Conservation (phyloP, 2,329 filamentous ascomycete genomes). For the Emydomyces testavorans region DNA sequence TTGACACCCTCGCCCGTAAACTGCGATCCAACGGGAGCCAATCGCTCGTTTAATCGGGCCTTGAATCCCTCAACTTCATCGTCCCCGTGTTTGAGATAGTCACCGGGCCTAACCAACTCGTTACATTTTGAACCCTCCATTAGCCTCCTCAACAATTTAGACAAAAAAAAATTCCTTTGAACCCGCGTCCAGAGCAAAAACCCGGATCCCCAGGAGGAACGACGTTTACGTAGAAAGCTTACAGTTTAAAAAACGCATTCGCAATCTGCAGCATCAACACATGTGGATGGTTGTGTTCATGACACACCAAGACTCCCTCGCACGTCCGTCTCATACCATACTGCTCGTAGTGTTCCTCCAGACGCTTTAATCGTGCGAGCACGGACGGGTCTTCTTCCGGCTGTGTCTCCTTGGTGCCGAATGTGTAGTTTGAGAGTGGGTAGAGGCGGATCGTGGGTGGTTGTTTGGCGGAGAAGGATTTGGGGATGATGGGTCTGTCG, state of each 20-base stretch:
- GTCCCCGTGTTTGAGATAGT: slow-evolving; percentile 77
- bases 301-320: slow-evolving; percentile 92
- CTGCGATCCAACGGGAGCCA: slow-evolving; percentile 79
- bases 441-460: slow-evolving; percentile 82
- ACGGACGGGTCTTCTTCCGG: slow-evolving; percentile 96
- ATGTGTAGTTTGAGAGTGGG: slow-evolving; percentile 96
- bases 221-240: slow-evolving; percentile 20
- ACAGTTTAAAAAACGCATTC: slow-evolving; percentile 97
- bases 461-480: slow-evolving; percentile 79
- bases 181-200: no score
- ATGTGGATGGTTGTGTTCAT: slow-evolving; percentile 98
- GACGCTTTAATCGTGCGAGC: slow-evolving; percentile 74
- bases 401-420: slow-evolving; percentile 95
- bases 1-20: slow-evolving; percentile 75
- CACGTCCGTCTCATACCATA: slow-evolving; percentile 96
- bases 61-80: slow-evolving; percentile 96
- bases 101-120: slow-evolving; percentile 53
- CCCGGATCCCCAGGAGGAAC: no score
- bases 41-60: slow-evolving; percentile 74
- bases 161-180: background rate
- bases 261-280: slow-evolving; percentile 99
- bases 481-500: slow-evolving; percentile 58
- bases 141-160: background rate
- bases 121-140: background rate
- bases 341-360: slow-evolving; percentile 87